These are phyloP conservation scores for Neonectria sp. DNA, from an alignment of 2,329 filamentous ascomycete species.

Conservation along the genomic window DNA sequence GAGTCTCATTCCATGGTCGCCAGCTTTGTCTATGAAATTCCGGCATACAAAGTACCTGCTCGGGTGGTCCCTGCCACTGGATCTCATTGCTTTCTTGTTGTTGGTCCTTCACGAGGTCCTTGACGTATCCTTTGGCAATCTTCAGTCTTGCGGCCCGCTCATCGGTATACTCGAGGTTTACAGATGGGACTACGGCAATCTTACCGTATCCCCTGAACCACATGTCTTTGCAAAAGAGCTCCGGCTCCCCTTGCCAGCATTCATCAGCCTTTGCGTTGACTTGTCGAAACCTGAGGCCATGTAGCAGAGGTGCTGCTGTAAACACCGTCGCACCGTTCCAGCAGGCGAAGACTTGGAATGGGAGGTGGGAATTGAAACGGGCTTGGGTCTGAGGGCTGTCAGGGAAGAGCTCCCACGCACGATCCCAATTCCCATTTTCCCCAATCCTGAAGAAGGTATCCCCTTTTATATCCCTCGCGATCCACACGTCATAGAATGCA, in stretches of 20 bases:
- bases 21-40: constrained; percentile 57
- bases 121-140: constrained; percentile 63
- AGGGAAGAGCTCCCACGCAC: constrained; percentile 63
- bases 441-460: constrained; percentile 68
- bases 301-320: constrained; percentile 61
- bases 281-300: constrained; percentile 60
- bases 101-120: constrained; percentile 50
- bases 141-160: constrained; percentile 62
- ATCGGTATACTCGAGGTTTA: constrained; percentile 68
- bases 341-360: constrained; percentile 72
- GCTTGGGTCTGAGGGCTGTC: constrained; percentile 56
- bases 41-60: constrained; percentile 63
- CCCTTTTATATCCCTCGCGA: constrained; percentile 65
- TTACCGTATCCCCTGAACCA: constrained; percentile 64
- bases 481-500: constrained; percentile 71
- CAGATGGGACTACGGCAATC: constrained; percentile 68
- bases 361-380: constrained; percentile 54
- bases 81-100: constrained; percentile 52
- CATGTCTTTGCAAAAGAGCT: constrained; percentile 70
- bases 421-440: constrained; percentile 62
- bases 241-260: constrained; percentile 68
- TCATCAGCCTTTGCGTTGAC: constrained; percentile 52
- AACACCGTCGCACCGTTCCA: constrained; percentile 71
- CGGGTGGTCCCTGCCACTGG: constrained; percentile 61
- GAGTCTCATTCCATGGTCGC: constrained; percentile 51